These are phyloP conservation scores for Backusella circina DNA, from an alignment of 192 early-diverging fungal genomes.

Conservation along the genomic window DNA sequence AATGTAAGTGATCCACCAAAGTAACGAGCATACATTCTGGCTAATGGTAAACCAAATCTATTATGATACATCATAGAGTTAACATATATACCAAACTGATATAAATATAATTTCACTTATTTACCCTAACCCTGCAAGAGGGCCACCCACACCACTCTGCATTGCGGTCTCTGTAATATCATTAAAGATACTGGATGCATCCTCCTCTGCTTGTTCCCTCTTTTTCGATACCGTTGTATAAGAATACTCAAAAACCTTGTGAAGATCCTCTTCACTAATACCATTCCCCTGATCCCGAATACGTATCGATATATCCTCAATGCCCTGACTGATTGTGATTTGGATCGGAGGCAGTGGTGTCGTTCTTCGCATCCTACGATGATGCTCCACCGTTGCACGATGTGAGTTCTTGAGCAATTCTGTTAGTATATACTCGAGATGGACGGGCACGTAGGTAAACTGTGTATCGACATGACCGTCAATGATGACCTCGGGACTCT, in stretches of 20 bases:
- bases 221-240: slow-evolving; percentile 87
- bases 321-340: slow-evolving; percentile 78
- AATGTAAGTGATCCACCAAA: slow-evolving; percentile 91
- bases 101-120: slow-evolving; percentile 2
- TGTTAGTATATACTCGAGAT: slow-evolving; percentile 91
- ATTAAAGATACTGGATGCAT: slow-evolving; percentile 58
- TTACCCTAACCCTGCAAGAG: slow-evolving; percentile 75
- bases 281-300: slow-evolving; percentile 93
- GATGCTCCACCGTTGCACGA: slow-evolving; percentile 81
- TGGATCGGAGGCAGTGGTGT: slow-evolving; percentile 71
- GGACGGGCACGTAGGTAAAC: slow-evolving; percentile 85
- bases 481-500: slow-evolving; percentile 67
- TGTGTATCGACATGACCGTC: slow-evolving; percentile 62
- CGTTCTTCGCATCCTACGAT: slow-evolving; percentile 34
- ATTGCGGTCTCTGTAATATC: slow-evolving; percentile 74
- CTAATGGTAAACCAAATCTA: slow-evolving; percentile 76
- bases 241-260: slow-evolving; percentile 87
- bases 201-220: slow-evolving; percentile 46
- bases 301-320: slow-evolving; percentile 78
- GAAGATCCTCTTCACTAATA: slow-evolving; percentile 71
- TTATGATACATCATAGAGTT: not conserved
- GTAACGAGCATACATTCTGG: slow-evolving; percentile 84
- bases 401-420: slow-evolving; percentile 89
- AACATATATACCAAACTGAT: not conserved
- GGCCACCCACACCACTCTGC: slow-evolving; percentile 89